Percentiles rank a stretch among this genome's conserved stretches.
Evolutionary conservation across 805 yeast species (phyloP).

Genomic region (Clavispora carvajalis): DNA sequence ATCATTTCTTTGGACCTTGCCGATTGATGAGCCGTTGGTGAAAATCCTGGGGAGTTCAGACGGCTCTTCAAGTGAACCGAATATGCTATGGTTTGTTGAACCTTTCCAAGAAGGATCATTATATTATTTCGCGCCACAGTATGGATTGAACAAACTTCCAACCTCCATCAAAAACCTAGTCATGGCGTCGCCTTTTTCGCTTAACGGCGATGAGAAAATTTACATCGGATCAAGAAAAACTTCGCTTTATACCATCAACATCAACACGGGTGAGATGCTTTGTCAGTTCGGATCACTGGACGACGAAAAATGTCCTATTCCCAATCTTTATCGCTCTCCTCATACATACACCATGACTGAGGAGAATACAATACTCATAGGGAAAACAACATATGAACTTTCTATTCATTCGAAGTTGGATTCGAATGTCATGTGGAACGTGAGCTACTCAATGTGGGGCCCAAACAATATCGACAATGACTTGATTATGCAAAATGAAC

Average conservation of each 20-base stretch:
- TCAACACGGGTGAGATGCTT: conserved; percentile 66
- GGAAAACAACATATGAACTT: conserved; percentile 68
- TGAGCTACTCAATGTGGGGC: conserved; percentile 85
- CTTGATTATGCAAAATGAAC: conserved; percentile 41
- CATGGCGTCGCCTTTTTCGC: conserved; percentile 77
- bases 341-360: background rate
- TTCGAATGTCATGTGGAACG: conserved; percentile 64
- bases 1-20: conserved; percentile 67
- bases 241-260: conserved; percentile 67
- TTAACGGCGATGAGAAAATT: conserved; percentile 68
- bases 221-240: conserved; percentile 84
- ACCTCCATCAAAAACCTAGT: conserved; percentile 74
- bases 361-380: conserved; percentile 46
- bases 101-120: conserved; percentile 82
- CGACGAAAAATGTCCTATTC: conserved; percentile 32
- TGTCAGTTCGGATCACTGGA: conserved; percentile 53
- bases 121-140: conserved; percentile 69
- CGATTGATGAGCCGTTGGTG: conserved; percentile 61
- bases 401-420: conserved; percentile 71
- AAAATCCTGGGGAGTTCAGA: conserved; percentile 27
- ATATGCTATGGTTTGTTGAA: conserved; percentile 78
- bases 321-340: conserved; percentile 16
- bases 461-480: conserved; percentile 78
- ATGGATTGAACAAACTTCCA: conserved; percentile 78
- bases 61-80: conserved; percentile 15